Conservation (phyloP, 2,329 filamentous ascomycete species). For the Teratosphaeria pseudoeucalypti region DNA sequence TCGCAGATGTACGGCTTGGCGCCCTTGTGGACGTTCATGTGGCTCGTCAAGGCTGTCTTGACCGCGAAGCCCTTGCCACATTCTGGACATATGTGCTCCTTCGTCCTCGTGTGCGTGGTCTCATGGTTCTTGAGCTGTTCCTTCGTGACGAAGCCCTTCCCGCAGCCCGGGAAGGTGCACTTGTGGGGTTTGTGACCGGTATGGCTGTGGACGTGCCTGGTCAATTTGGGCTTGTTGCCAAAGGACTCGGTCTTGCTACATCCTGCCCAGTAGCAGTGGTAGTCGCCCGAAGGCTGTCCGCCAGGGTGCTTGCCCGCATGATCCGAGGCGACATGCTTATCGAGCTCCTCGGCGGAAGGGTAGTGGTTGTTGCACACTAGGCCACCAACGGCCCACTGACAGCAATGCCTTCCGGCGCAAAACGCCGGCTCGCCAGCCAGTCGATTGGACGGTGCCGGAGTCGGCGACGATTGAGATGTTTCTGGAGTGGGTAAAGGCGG, state of each 20-base stretch:
- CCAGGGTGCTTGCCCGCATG: slow-evolving; percentile 5
- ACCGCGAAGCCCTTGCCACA: slow-evolving; percentile 51
- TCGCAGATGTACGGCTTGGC: slow-evolving; percentile 34
- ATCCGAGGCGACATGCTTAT: slow-evolving; percentile 7
- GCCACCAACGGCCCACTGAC: slow-evolving; percentile 17
- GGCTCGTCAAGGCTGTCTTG: slow-evolving; percentile 48
- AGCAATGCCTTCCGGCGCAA: slow-evolving; percentile 19
- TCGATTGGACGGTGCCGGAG: slow-evolving; percentile 5
- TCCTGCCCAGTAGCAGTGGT: slow-evolving; percentile 38
- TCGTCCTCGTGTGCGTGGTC: slow-evolving; percentile 56
- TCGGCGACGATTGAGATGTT: not conserved
- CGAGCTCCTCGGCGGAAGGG: slow-evolving; percentile 8
- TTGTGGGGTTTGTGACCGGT: slow-evolving; percentile 42
- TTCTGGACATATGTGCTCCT: slow-evolving; percentile 47
- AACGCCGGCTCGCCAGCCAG: slow-evolving; percentile 17
- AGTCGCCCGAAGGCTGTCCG: slow-evolving; percentile 9
- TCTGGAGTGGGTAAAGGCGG: not conserved
- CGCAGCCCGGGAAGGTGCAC: slow-evolving; percentile 47
- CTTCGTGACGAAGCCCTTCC: slow-evolving; percentile 51
- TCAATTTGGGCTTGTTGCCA: slow-evolving; percentile 51
- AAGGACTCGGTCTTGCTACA: slow-evolving; percentile 48
- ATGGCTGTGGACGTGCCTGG: slow-evolving; percentile 55
- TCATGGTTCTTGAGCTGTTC: slow-evolving; percentile 59
- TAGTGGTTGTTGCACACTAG: slow-evolving; percentile 12
- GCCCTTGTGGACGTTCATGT: slow-evolving; percentile 50